These are phyloP conservation scores for Yarrowia hollandica DNA, from an alignment of 805 yeast genomes.

Conservation along the genomic window DNA sequence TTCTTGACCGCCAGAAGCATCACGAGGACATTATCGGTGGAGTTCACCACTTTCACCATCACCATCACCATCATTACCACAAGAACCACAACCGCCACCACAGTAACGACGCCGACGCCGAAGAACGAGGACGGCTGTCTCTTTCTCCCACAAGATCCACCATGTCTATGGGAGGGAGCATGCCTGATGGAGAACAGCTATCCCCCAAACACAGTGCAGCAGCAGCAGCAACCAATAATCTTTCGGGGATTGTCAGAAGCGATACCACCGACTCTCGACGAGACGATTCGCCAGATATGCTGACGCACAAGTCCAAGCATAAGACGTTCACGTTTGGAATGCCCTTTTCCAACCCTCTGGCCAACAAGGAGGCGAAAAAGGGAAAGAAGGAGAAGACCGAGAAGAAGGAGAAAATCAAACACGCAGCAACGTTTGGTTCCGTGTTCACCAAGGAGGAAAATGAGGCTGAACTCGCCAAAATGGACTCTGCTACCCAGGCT, in stretches of 20 bases:
- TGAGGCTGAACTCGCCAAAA: not conserved
- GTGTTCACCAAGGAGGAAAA: slow-evolving; percentile 2
- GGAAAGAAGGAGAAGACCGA: slow-evolving; percentile 30
- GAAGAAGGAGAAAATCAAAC: not conserved
- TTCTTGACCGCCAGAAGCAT: slow-evolving; percentile 5
- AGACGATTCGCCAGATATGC: slow-evolving; percentile 1
- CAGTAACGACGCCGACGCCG: not conserved
- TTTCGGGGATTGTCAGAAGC: not conserved
- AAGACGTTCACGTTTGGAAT: slow-evolving; percentile 48
- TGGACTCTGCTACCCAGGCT: slow-evolving; percentile 28
- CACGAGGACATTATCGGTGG: slow-evolving; percentile 25
- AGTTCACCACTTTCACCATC: not conserved
- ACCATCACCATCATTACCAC: not conserved
- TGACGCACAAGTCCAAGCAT: slow-evolving; percentile 23
- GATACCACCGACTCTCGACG: slow-evolving; percentile 7
- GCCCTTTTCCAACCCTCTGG: slow-evolving; percentile 55
- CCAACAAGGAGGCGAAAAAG: slow-evolving; percentile 30
- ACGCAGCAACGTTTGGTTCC: not conserved
- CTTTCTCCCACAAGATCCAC: not conserved
- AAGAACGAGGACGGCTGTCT: not conserved
- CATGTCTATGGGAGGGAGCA: slow-evolving; percentile 5
- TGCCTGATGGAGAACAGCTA: slow-evolving; percentile 13
- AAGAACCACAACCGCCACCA: no score
- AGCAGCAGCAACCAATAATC: no score
- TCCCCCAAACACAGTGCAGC: slow-evolving; percentile 2